phyloP scores from a whole-genome alignment of 106 monocot genomes.

The Agapanthus africanus region DNA sequence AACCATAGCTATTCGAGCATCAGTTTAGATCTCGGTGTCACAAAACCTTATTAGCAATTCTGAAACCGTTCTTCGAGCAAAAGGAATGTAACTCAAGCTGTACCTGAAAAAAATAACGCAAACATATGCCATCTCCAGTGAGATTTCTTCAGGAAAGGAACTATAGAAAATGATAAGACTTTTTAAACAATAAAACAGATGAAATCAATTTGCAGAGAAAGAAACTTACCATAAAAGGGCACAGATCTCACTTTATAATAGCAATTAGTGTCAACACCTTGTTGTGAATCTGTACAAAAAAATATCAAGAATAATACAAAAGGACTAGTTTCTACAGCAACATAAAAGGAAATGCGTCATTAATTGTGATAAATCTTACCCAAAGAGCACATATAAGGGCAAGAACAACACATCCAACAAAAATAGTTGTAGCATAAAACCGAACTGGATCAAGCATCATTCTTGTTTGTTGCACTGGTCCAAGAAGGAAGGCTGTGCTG shows the following conservation, averaged over 20 bases:
- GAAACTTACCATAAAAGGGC: conserved; percentile 72
- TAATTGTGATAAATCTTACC: conserved; percentile 24
- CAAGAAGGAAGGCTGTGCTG: conserved; percentile 92
- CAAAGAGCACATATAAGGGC: conserved; percentile 83
- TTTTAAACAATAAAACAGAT: conserved; percentile 1
- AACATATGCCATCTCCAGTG: not conserved
- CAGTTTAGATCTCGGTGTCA: conserved; percentile 68
- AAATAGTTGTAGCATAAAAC: conserved; percentile 70
- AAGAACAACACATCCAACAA: conserved; percentile 58
- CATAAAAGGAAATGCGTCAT: not conserved
- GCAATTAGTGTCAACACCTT: conserved; percentile 83
- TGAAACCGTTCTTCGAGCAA: conserved; percentile 83
- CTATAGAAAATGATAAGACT: too few species aligned
- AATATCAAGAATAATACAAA: not conserved
- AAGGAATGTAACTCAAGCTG: conserved; percentile 90
- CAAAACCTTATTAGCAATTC: conserved; percentile 64
- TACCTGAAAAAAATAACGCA: conserved; percentile 59
- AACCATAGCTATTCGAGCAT: too few species aligned
- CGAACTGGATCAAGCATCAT: conserved; percentile 98
- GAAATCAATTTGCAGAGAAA: not conserved
- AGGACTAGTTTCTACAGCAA: not conserved
- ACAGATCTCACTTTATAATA: conserved; percentile 72
- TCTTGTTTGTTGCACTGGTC: conserved; percentile 62
- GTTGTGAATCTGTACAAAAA: conserved; percentile 66
- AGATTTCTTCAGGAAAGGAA: not conserved